These are phyloP conservation scores for Metschnikowia gruessii DNA, from an alignment of 805 yeast species.

Conservation along the genomic window DNA sequence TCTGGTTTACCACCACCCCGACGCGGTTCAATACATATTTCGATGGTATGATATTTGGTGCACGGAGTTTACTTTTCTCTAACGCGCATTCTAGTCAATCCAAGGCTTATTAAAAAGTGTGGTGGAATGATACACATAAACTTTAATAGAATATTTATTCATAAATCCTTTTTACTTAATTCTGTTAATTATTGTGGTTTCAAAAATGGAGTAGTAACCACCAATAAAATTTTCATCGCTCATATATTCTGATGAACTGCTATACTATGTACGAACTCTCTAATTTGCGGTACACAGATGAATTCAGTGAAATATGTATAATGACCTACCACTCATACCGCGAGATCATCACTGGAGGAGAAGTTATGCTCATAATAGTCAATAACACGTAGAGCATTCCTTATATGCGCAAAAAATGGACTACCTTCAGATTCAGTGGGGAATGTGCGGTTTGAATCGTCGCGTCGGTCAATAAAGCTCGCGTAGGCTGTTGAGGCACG, in stretches of 20 bases:
- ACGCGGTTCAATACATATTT: not conserved
- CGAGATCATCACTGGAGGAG: not conserved
- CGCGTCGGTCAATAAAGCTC: not conserved
- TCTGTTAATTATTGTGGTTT: too few species aligned
- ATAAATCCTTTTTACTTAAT: too few species aligned
- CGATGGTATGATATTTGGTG: not conserved
- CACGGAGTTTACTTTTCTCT: not conserved
- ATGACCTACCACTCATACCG: not conserved
- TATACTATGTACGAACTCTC: too few species aligned
- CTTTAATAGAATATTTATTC: too few species aligned
- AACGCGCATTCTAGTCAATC: not conserved
- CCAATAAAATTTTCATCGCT: too few species aligned
- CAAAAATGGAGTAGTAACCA: too few species aligned
- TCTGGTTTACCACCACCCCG: not conserved
- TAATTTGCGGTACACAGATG: too few species aligned
- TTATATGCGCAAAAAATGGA: conserved; percentile 38
- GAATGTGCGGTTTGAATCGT: not conserved
- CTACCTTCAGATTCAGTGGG: conserved; percentile 21
- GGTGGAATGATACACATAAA: too few species aligned
- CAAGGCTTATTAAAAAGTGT: too few species aligned
- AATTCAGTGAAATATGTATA: too few species aligned
- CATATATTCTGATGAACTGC: too few species aligned
- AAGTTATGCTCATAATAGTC: conserved; percentile 30
- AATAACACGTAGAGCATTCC: conserved; percentile 39
- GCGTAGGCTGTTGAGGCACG: not conserved